Base-by-base conservation (phyloP, 2,329 filamentous ascomycete species). In the Penicillium crustosum region DNA sequence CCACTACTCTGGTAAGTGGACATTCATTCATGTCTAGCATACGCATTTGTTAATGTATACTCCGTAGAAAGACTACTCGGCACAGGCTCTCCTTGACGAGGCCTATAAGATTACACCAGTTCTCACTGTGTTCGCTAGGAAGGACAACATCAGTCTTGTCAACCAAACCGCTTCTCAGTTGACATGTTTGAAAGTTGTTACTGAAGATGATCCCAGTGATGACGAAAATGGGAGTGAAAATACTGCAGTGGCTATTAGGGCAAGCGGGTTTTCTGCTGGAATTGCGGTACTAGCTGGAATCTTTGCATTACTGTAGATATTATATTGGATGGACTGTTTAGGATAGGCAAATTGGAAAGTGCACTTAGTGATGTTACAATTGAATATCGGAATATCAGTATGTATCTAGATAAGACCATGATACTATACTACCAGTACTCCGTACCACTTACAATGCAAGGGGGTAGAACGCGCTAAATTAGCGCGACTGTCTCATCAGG, bases 81-180 rank as follows among this genome's bases (percentile, higher is more conserved):
- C 12, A 3, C 25, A 38, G 6, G 50, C 41, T 47, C 12, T 53
- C 1, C 1, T 38, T 6, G 50, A 21, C 1, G 50, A 53, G 50
- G 50, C 38, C 6, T 53, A 44, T 8, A 53, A 53, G 29, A 45
- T 53, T 13, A 53, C 50, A 1, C 50, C 41, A 3, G 31, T 53
- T 25, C 43, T 53, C 31, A 53, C 39, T 8, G 23, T 53, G 8
- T 53, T 53, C n/a, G 17, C 29, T 19, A 23, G 49, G 21, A 33
- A 36, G 7, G 50, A 9, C 8, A 53, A 38, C 19, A 21, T 19
- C 29, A 44, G 49, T 9, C 27, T 52, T 35, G 23, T 53, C 21
- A 8, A 47, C 12, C 3, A 25, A 13, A 21, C 50, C 6, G 7
- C 13, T 45, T 51, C 49, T 51, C 49, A 51, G 27, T 5, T 45